phyloP scores from a whole-genome alignment of 2,329 filamentous ascomycete genomes.

The Colletotrichum tropicale region DNA sequence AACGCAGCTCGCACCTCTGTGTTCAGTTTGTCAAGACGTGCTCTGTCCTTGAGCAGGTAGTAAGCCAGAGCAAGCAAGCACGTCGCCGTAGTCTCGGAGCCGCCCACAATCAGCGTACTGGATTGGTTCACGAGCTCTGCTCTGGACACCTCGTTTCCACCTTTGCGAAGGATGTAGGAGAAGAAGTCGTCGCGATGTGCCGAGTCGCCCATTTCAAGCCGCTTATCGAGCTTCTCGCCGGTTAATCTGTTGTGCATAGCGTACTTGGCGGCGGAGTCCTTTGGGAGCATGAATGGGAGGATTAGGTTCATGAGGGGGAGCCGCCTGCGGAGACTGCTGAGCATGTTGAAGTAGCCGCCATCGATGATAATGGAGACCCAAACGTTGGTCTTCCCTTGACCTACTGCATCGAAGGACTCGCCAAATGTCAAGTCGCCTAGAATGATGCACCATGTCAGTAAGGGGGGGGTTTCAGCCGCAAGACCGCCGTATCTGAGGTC shows the following conservation, averaged over 20 bases:
- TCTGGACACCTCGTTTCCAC: not conserved
- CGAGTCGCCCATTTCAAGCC: not conserved
- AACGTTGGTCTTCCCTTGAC: not conserved
- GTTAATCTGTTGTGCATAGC: not conserved
- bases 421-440: not conserved
- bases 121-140: not conserved
- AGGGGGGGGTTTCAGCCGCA: not conserved
- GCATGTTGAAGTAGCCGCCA: not conserved
- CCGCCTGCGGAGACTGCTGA: not conserved
- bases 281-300: not conserved
- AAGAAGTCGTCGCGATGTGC: not conserved
- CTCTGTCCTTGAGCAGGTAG: not conserved
- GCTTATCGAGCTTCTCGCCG: not conserved
- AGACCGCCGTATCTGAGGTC: accelerated
- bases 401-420: not conserved
- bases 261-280: not conserved
- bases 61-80: not conserved
- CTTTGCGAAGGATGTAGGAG: not conserved
- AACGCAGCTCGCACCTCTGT: not conserved
- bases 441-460: not conserved
- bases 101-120: not conserved
- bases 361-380: not conserved
- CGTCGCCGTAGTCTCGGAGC: not conserved
- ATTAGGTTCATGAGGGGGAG: not conserved
- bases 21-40: not conserved